These are phyloP conservation scores for Gremmenia infestans DNA, from an alignment of 2,329 filamentous ascomycete species.

Conservation along the genomic window DNA sequence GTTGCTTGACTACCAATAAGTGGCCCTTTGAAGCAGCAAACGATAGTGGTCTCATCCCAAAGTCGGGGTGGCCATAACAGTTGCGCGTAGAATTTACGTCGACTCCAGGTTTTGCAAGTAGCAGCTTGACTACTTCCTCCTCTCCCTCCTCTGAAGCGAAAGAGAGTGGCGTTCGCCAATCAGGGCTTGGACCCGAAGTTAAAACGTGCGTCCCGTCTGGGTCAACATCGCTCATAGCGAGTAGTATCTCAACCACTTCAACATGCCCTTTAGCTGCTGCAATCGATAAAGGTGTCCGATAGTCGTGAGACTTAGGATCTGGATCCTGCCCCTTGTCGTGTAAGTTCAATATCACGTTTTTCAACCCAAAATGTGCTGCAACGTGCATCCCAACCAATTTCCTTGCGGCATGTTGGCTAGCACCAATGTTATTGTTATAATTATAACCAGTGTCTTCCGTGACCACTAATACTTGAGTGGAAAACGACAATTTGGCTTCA, in stretches of 20 bases:
- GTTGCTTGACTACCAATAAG: neutral
- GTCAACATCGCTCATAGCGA: neutral
- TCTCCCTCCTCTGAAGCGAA: neutral
- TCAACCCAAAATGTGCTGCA: slow-evolving; percentile 23
- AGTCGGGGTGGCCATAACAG: neutral
- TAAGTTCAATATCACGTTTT: slow-evolving; percentile 4
- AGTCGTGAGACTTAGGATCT: slow-evolving; percentile 15
- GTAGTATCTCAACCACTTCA: slow-evolving; percentile 25
- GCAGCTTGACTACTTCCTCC: slow-evolving; percentile 1
- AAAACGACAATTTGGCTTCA: slow-evolving; percentile 7
- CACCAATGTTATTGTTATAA: neutral
- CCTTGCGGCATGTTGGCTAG: slow-evolving; percentile 9
- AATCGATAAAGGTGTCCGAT: slow-evolving; percentile 30
- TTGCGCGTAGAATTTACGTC: neutral
- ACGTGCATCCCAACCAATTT: slow-evolving; percentile 20
- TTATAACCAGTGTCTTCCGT: neutral
- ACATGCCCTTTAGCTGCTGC: slow-evolving; percentile 21
- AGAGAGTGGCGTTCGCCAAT: slow-evolving; percentile 1
- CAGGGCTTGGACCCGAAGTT: neutral
- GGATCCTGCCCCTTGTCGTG: slow-evolving; percentile 5
- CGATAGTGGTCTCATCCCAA: neutral
- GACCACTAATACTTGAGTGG: slow-evolving; percentile 4
- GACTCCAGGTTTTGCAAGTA: neutral
- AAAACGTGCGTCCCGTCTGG: neutral
- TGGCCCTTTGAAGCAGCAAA: neutral